Evolutionary conservation across 2,329 filamentous ascomycete species (phyloP).

Genomic region (Scedosporium minutisporum): DNA sequence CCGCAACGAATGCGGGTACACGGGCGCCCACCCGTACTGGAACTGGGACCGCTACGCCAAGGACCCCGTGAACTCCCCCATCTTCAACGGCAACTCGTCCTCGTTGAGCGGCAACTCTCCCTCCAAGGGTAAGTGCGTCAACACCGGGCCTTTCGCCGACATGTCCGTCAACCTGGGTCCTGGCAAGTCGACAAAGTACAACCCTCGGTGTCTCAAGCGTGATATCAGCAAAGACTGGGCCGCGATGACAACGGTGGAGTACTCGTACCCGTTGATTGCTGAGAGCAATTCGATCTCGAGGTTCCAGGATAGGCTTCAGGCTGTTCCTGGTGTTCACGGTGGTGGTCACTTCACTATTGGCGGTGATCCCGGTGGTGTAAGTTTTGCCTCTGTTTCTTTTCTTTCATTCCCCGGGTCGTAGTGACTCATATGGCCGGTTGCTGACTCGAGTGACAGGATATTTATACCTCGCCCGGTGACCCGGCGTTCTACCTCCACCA

Average conservation of each 20-base stretch:
- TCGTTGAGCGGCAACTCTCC: slow-evolving; percentile 31
- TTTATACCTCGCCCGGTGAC: slow-evolving; percentile 27
- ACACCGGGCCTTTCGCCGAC: slow-evolving; percentile 33
- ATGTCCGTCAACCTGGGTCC: slow-evolving; percentile 31
- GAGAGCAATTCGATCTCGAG: slow-evolving; percentile 8
- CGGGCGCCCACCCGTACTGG: slow-evolving; percentile 36
- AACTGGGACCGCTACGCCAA: slow-evolving; percentile 27
- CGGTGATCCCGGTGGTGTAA: slow-evolving; percentile 17
- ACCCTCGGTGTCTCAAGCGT: slow-evolving; percentile 32
- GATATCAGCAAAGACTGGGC: slow-evolving; percentile 16
- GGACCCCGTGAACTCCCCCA: slow-evolving; percentile 27
- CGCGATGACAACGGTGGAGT: slow-evolving; percentile 18
- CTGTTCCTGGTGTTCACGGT: slow-evolving; percentile 18
- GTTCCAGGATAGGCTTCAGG: slow-evolving; percentile 9
- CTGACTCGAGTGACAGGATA: slow-evolving; percentile 14
- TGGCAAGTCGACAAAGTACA: slow-evolving; percentile 23
- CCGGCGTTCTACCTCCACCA: slow-evolving; percentile 25
- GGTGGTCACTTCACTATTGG: slow-evolving; percentile 32
- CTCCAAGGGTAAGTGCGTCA: slow-evolving; percentile 40
- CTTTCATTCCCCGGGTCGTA: neutral
- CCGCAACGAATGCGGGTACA: slow-evolving; percentile 23
- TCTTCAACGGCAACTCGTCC: slow-evolving; percentile 38
- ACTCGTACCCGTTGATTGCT: slow-evolving; percentile 9
- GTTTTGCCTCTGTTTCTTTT: neutral
- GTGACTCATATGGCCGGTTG: neutral